Conservation (phyloP, 1,284 basidiomycete species). For the Ganoderma lingzhi region DNA sequence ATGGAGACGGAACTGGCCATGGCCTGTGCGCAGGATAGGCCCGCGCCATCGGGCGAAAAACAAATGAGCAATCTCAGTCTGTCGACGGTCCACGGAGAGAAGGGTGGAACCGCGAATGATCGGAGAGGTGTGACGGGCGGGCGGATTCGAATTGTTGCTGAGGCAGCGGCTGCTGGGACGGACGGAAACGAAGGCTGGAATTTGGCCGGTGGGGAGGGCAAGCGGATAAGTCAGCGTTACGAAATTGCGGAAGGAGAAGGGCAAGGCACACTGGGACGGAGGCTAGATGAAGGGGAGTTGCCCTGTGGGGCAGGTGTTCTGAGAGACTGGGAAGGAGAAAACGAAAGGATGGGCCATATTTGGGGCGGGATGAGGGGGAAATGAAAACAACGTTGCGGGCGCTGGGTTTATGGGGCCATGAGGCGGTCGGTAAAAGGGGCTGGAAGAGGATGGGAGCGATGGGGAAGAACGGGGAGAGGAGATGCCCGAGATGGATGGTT, state of each 20-base stretch:
- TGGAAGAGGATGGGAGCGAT: constrained; percentile 29
- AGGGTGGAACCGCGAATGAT: constrained; percentile 25
- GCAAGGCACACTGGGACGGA: constrained; percentile 22
- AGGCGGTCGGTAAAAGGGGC: constrained; percentile 33
- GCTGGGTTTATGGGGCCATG: constrained; percentile 36
- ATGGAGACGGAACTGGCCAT: constrained; percentile 8
- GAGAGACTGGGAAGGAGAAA: constrained; percentile 18
- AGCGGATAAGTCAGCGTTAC: constrained; percentile 15
- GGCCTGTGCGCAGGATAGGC: background rate
- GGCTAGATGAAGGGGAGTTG: constrained; percentile 13
- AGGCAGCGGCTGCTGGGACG: constrained; percentile 1
- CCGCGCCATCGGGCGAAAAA: constrained; percentile 31
- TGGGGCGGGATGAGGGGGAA: constrained; percentile 36
- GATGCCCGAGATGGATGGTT: constrained; percentile 29
- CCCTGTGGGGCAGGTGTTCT: constrained; percentile 8
- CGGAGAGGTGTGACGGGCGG: constrained; percentile 30
- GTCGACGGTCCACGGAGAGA: constrained; percentile 14
- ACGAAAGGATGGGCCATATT: constrained; percentile 24
- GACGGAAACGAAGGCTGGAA: constrained; percentile 9
- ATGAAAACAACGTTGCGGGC: constrained; percentile 42
- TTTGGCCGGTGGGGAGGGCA: constrained; percentile 9
- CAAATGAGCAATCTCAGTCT: constrained; percentile 2
- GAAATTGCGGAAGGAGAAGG: background rate
- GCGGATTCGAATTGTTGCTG: background rate
- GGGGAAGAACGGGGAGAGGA: constrained; percentile 22